phyloP scores from a whole-genome alignment of 2,329 filamentous ascomycete genomes.

The Botryotinia narcissicola region DNA sequence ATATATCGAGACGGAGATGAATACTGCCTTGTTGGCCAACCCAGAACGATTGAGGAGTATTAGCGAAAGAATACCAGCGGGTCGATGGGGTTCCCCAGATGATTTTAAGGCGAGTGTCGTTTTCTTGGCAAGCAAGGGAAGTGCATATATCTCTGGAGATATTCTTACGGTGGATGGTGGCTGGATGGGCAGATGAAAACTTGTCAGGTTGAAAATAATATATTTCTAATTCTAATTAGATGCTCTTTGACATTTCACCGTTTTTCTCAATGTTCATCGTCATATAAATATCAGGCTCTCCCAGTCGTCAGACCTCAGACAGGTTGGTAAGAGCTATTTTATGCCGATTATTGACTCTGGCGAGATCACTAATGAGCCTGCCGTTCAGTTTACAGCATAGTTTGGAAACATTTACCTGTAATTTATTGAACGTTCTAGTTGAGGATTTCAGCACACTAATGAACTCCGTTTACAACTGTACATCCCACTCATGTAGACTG shows the following conservation, averaged over 20 bases:
- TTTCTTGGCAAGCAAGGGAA: constrained; percentile 73
- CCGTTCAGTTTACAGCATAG: too few relatives aligned
- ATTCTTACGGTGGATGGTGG: constrained; percentile 82
- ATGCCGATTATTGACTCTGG: too few relatives aligned
- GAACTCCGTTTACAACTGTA: neutral
- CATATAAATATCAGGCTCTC: neutral
- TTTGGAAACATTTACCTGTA: neutral
- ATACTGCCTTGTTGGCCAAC: constrained; percentile 75
- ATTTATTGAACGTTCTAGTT: neutral
- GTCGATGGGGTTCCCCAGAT: constrained; percentile 77
- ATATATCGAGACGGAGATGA: constrained; percentile 95
- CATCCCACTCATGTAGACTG: neutral
- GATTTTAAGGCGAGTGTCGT: constrained; percentile 85
- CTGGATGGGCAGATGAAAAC: constrained; percentile 77
- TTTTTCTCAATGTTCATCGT: neutral
- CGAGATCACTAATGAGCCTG: too few relatives aligned
- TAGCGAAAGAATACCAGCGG: constrained; percentile 76
- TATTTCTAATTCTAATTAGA: neutral
- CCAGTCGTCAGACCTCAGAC: neutral
- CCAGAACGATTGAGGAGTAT: constrained; percentile 69
- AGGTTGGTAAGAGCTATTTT: too few relatives aligned
- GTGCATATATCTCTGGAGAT: constrained; percentile 79
- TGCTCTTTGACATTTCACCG: neutral
- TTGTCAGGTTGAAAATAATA: neutral
- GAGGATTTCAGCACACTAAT: neutral